Base-by-base conservation (phyloP, 78 protist species). In the Speleostelium caveatum region DNA sequence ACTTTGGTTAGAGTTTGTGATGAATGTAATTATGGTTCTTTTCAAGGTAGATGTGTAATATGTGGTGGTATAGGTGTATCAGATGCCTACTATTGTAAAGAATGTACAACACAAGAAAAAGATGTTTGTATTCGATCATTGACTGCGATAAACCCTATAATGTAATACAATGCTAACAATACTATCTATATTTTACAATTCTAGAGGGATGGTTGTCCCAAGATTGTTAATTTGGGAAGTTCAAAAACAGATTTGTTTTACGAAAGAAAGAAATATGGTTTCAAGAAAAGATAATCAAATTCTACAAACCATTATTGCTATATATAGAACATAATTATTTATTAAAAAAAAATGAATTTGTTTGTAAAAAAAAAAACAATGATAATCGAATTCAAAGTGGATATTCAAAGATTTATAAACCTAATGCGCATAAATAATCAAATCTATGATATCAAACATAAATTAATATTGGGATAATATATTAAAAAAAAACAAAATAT, bases 151-250 rank as follows among this genome's bases (percentile, higher is more conserved):
- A 68, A 45, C 16, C 39, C 30, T 45, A 71, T 71, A 22, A 71
- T 56, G 2, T 22, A 33, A 33, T 2, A 55, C 2, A 24, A 7
- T 53, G 19, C 3, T 60, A 36, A 16, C 14, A 60, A 24, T 21
- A 60, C 14, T 55, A 32, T 30, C 3, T 6, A 28, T 30, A 86
- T 68, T 24, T 16, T 19, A 10, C 26, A 26, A 16, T 12, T 24
- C 5, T 76, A 94, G 95, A 56, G 98, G 30, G 98, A 97, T 39
- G 99, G 99, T 0, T 98, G 99, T 77, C 99, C 99, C 8, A 96
- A 95, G 55, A 96, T 98, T 74, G 94, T 97, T 39, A 98, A 98
- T 58, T 24, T 97, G 1, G 98, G 98, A 16, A 71, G 92, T 56
- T 74, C 99, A 4, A 92, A 88, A 59, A 96, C 96, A 12, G 99